Evolutionary conservation across 306 rosid genomes (phyloP).

Genomic region (Elaeagnus macrophylla): DNA sequence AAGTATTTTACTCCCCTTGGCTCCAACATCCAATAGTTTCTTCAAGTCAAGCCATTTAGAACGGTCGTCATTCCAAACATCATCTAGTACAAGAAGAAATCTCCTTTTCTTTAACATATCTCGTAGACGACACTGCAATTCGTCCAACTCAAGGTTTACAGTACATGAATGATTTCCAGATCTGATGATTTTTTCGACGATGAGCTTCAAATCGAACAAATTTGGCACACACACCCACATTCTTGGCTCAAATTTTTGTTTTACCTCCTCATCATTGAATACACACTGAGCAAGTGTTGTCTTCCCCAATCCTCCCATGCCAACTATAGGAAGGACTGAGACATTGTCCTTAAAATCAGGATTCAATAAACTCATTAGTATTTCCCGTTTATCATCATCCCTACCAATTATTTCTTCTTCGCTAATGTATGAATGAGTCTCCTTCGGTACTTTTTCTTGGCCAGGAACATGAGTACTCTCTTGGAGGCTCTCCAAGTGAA

Average conservation of each 20-base stretch:
- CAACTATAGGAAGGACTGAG: constrained; percentile 13
- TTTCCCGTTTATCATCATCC: too few species aligned
- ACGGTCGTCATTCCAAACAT: constrained; percentile 16
- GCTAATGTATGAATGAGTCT: too few species aligned
- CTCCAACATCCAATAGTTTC: neutral
- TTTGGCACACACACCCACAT: constrained; percentile 13
- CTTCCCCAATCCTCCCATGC: constrained; percentile 20
- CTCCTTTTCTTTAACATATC: constrained; percentile 1
- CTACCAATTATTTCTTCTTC: too few species aligned
- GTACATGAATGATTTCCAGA: neutral
- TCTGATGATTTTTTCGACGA: neutral
- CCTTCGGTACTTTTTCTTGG: too few species aligned
- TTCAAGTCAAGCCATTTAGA: neutral
- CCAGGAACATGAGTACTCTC: too few species aligned
- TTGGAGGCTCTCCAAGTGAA: too few species aligned
- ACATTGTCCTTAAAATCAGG: too few species aligned
- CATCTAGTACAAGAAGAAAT: constrained; percentile 18
- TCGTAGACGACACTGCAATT: constrained; percentile 5
- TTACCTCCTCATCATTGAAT: constrained; percentile 1
- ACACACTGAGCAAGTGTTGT: constrained; percentile 14
- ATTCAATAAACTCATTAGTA: too few species aligned
- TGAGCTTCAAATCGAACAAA: constrained; percentile 8
- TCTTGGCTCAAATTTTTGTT: constrained; percentile 6
- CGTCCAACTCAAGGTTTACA: neutral
- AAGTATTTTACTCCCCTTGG: constrained; percentile 5